Conservation (phyloP, 2,329 filamentous ascomycete species). For the Emergomyces orientalis region DNA sequence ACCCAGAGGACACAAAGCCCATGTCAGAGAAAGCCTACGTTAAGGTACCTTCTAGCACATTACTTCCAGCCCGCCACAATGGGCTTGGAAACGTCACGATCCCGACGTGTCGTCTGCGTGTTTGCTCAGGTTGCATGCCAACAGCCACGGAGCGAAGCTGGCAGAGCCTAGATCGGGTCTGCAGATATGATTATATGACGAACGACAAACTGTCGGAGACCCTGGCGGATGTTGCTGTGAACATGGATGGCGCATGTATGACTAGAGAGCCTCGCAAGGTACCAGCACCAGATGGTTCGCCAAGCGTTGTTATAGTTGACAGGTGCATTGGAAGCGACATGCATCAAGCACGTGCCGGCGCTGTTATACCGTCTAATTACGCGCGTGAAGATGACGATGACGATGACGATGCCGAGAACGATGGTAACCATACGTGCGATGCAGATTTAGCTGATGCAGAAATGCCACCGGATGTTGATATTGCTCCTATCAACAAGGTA, state of each 20-base stretch:
- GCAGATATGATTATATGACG: constrained; percentile 23
- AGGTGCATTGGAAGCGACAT: not conserved
- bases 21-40: not conserved
- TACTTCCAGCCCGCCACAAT: not conserved
- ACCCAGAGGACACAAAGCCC: too few relatives aligned
- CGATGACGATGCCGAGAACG: not conserved
- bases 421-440: not conserved
- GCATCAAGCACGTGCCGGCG: not conserved
- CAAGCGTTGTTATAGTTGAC: not conserved
- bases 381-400: not conserved
- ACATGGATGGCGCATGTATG: not conserved
- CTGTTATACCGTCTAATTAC: not conserved
- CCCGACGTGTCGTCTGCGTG: not conserved
- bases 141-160: constrained; percentile 34
- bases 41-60: not conserved
- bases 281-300: not conserved
- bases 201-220: not conserved
- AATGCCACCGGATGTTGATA: not conserved
- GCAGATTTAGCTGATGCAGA: not conserved
- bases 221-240: not conserved
- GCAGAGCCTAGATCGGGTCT: constrained; percentile 37
- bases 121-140: constrained; percentile 16
- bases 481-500: not conserved
- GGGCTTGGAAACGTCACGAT: constrained; percentile 7
- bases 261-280: not conserved